Conservation (phyloP, 768 basidiomycete species). For the Kwoniella heveanensis region DNA sequence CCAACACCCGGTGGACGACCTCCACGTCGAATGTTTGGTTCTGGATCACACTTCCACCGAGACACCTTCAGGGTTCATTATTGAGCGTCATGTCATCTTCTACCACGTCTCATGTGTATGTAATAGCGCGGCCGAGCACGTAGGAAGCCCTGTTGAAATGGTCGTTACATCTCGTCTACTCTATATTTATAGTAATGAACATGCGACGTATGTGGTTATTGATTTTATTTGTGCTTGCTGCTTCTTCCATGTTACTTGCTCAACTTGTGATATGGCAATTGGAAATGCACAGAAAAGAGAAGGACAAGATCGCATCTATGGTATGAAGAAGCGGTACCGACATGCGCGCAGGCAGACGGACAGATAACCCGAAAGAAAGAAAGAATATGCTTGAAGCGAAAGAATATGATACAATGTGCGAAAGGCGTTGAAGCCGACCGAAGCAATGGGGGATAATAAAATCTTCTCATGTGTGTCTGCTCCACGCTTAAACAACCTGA, state of each 20-base stretch:
- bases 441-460: too few species aligned
- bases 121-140: not conserved
- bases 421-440: not conserved
- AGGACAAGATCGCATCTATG: not conserved
- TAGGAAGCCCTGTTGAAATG: slow-evolving; percentile 18
- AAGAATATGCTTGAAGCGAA: not conserved
- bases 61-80: not conserved
- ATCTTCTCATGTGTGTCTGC: too few species aligned
- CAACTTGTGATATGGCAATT: too few species aligned
- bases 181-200: slow-evolving; percentile 5
- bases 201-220: not conserved
- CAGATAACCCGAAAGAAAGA: not conserved
- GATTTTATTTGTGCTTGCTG: not conserved
- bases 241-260: not conserved
- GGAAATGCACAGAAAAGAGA: not conserved
- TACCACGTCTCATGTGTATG: too few species aligned
- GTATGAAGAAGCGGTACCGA: too few species aligned
- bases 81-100: too few species aligned
- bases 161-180: slow-evolving; percentile 19
- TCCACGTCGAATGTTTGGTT: slow-evolving; percentile 20
- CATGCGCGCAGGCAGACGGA: too few species aligned
- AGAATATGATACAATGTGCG: not conserved
- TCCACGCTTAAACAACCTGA: slow-evolving; percentile 23
- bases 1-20: slow-evolving; percentile 23
- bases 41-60: not conserved